A percentile compares a stretch with the other conserved stretches of the same genome.
Evolutionary conservation across 2,329 filamentous ascomycete species (phyloP).

Genomic region (Plectosphaerella sp.): DNA sequence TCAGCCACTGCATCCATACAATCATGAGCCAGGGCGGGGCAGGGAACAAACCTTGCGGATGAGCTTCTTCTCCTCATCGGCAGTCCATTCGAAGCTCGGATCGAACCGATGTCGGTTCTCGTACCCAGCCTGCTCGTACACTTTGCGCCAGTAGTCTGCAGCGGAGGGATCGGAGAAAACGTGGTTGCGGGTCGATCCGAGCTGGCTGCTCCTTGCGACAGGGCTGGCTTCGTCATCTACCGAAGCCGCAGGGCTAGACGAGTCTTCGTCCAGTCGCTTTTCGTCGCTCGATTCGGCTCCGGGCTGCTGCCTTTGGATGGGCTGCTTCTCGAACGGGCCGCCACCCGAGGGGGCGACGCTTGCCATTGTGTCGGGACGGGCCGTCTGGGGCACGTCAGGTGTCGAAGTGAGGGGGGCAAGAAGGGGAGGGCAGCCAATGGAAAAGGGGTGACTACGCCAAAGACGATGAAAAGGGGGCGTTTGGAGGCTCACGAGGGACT

Average conservation of each 20-base stretch:
- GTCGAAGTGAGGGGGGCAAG: not conserved
- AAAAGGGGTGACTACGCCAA: not conserved
- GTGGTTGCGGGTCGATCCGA: constrained; percentile 29
- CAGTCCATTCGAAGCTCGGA: constrained; percentile 36
- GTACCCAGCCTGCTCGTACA: constrained; percentile 53
- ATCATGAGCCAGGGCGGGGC: not conserved
- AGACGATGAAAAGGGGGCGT: too few species aligned
- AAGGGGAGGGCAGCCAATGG: not conserved
- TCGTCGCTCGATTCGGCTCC: not conserved
- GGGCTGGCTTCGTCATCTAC: not conserved
- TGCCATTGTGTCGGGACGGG: not conserved
- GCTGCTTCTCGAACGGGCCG: not conserved
- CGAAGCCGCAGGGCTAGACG: not conserved
- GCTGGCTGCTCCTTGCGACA: constrained; percentile 10
- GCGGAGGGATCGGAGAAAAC: constrained; percentile 45
- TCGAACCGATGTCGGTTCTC: constrained; percentile 61
- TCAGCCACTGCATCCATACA: not conserved
- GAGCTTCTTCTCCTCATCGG: constrained; percentile 41
- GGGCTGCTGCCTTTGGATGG: not conserved
- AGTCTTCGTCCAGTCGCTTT: not conserved
- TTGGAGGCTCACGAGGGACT: not conserved
- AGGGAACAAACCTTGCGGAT: constrained; percentile 33
- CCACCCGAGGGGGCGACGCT: not conserved
- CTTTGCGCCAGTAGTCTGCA: constrained; percentile 46
- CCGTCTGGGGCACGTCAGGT: not conserved